Conservation (phyloP, 495 filamentous ascomycete species). For the Echria macrotheca region DNA sequence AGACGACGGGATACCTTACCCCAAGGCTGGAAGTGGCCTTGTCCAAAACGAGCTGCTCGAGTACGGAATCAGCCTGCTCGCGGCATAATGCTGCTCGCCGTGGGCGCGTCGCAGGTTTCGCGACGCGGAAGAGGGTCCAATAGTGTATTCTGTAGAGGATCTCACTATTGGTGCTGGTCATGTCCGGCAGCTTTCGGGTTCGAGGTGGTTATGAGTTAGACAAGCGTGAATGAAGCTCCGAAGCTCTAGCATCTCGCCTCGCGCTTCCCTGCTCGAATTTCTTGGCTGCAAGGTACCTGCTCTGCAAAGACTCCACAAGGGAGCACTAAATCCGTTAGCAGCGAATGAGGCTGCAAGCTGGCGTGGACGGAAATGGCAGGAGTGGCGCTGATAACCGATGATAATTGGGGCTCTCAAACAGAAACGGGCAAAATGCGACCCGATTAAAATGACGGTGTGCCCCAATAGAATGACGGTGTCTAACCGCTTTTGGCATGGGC, state of each 20-base stretch:
- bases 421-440: constrained; percentile 8
- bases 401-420: constrained; percentile 7
- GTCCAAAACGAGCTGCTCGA: not conserved
- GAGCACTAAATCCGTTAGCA: not conserved
- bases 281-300: too few species aligned
- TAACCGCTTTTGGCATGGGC: too few species aligned
- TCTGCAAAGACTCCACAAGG: not conserved
- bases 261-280: too few species aligned
- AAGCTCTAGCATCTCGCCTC: too few species aligned
- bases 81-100: constrained; percentile 4
- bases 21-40: not conserved
- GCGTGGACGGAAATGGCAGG: constrained; percentile 2
- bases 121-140: too few species aligned
- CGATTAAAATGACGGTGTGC: too few species aligned
- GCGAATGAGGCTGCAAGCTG: not conserved
- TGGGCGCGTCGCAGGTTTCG: constrained; percentile 3
- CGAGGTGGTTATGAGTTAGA: too few species aligned
- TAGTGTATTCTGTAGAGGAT: too few species aligned
- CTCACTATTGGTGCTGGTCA: too few species aligned
- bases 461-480: too few species aligned
- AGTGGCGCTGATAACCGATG: constrained; percentile 8
- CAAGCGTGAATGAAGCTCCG: too few species aligned
- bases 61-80: not conserved
- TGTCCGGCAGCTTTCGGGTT: too few species aligned
- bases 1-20: constrained; percentile 3